phyloP scores from a whole-genome alignment of 352 stramenopile species.

The Phytophthora constricta region DNA sequence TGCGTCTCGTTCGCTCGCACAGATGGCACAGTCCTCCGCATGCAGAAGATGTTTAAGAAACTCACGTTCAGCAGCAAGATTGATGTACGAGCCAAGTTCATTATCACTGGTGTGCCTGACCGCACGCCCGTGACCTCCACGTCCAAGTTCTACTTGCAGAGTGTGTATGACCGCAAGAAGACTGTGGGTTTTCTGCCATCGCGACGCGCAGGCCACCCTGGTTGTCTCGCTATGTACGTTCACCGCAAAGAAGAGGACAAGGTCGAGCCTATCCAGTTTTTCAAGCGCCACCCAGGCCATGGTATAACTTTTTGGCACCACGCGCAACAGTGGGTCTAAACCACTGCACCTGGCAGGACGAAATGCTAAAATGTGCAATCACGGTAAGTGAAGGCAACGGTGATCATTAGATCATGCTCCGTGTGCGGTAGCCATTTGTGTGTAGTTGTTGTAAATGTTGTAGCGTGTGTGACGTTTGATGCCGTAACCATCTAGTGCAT shows the following conservation, averaged over 20 bases:
- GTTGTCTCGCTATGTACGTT: slow-evolving; percentile 66
- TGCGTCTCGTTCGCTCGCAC: slow-evolving; percentile 64
- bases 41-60: slow-evolving; percentile 71
- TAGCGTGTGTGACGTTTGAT: slow-evolving; percentile 9
- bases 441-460: slow-evolving; percentile 20
- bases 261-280: slow-evolving; percentile 71
- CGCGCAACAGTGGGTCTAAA: slow-evolving; percentile 36
- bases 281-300: slow-evolving; percentile 44
- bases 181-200: slow-evolving; percentile 67
- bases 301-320: slow-evolving; percentile 22
- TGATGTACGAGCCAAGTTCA: slow-evolving; percentile 69
- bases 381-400: neutral
- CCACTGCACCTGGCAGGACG: slow-evolving; percentile 6
- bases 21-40: slow-evolving; percentile 62
- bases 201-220: slow-evolving; percentile 38
- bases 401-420: neutral
- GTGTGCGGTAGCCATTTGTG: slow-evolving; percentile 7
- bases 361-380: slow-evolving; percentile 15
- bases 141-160: slow-evolving; percentile 77
- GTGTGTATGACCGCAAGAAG: slow-evolving; percentile 72
- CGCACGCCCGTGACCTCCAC: slow-evolving; percentile 62
- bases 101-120: slow-evolving; percentile 69
- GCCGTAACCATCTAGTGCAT: slow-evolving; percentile 16
- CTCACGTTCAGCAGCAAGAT: slow-evolving; percentile 72
- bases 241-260: slow-evolving; percentile 61